Base-by-base conservation (phyloP, 306 rosid genomes). In the Trichosanthes cucumerina region DNA sequence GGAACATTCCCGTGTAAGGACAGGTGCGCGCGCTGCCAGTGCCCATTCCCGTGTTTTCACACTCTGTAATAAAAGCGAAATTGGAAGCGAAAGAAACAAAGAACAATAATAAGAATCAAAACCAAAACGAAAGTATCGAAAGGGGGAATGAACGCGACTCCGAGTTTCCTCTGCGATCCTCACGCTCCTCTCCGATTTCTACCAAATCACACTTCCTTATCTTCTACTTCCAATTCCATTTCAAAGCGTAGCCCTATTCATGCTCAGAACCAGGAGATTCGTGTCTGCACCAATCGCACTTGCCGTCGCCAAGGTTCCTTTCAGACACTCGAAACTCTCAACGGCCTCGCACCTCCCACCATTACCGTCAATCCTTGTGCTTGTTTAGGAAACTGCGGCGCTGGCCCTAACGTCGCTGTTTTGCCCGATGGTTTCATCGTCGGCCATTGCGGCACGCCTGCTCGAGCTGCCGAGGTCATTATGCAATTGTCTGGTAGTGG, bases 291-390 rank as follows among this genome's bases (percentile, higher is more conserved):
- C 18, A 94, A 92, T 85, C 92, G 96, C 28, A 86, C 87, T 46
- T 92, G 96, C 87, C 95, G 98, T 3, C 87, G 80, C 44, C 97
- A 92, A 74, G 98, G 97, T 11, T 92, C 98, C 16, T 78, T 90
- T 63, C 90, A 89, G 80, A 88, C 93, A 71, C 90, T 94, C 9
- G 92, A 90, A 76, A 87, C 86, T 52, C 88, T 94, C 79, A 78
- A 80, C 64, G 86, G 82, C 36, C 83, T 94, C 5, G 91, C 95
- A 57, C 94, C 96, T 36, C 90, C 95, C 0, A 83, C 80, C 74
- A 79, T 92, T 60, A 2, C 87, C 49, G 94, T 94, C 46, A 87
- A 81, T 26, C 39, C 95, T 12, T 88, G 88, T 59, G 96, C 91
- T 43, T 94, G 96, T 82, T 79, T 94, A 80, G 93, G 96, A 69